A percentile compares a stretch with the other conserved stretches of the same genome.
Conservation (phyloP, 306 rosid species). For the Crotalaria pallida region DNA sequence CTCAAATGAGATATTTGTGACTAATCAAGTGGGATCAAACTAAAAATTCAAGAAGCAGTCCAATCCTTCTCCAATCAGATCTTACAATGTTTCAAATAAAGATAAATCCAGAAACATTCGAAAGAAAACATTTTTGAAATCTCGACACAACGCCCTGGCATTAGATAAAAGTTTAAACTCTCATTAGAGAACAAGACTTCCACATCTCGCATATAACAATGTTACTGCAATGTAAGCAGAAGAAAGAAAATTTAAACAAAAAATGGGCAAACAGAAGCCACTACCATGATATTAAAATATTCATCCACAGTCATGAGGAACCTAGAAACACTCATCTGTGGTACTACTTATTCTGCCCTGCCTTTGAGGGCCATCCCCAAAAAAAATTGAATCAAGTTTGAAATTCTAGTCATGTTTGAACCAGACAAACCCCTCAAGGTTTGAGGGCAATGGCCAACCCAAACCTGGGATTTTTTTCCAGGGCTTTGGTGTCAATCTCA, state of each 20-base stretch:
- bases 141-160: not conserved
- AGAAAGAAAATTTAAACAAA: constrained; percentile 19
- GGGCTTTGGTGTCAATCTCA: constrained; percentile 82
- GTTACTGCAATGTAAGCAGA: constrained; percentile 14
- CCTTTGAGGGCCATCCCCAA: constrained; percentile 49
- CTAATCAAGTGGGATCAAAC: no score
- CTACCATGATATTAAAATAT: constrained; percentile 24
- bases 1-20: no score
- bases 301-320: constrained; percentile 43
- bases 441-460: constrained; percentile 87
- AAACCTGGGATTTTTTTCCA: constrained; percentile 76
- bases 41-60: no score
- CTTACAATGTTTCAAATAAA: no score
- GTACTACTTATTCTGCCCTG: constrained; percentile 68
- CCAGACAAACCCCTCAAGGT: constrained; percentile 48
- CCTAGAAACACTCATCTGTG: constrained; percentile 40
- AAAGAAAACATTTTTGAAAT: no score
- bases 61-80: no score
- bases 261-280: constrained; percentile 20
- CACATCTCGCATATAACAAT: constrained; percentile 25
- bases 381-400: constrained; percentile 51
- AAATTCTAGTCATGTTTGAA: constrained; percentile 14
- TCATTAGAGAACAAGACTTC: constrained; percentile 30
- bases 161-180: not conserved
- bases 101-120: no score